Evolutionary conservation across 164 flowering plant genomes (phyloP).

Genomic region (Taxillus chinensis): DNA sequence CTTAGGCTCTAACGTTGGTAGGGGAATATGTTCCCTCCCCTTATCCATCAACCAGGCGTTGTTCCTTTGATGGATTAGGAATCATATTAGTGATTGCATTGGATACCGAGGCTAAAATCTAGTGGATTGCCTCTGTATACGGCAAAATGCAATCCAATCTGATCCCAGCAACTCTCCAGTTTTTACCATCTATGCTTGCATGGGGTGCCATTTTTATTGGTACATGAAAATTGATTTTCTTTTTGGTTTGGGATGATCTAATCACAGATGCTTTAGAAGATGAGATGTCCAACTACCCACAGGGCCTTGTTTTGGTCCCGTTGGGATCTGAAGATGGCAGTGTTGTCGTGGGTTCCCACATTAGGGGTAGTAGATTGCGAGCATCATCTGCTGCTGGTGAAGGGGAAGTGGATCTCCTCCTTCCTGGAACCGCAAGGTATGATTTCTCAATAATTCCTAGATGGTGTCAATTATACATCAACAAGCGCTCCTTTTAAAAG

Average conservation of each 20-base stretch:
- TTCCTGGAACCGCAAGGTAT: slow-evolving; percentile 97
- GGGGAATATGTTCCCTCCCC: too few species aligned
- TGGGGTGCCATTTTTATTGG: not conserved
- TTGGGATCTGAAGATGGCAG: slow-evolving; percentile 58
- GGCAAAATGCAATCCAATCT: too few species aligned
- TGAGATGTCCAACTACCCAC: slow-evolving; percentile 67
- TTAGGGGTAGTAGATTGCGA: slow-evolving; percentile 81
- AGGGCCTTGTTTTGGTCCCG: slow-evolving; percentile 89
- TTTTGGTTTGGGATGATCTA: slow-evolving; percentile 8
- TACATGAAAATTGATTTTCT: slow-evolving; percentile 3
- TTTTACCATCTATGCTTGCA: too few species aligned
- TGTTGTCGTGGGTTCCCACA: slow-evolving; percentile 85
- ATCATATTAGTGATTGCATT: too few species aligned
- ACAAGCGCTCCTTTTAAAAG: not conserved
- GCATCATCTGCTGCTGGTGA: slow-evolving; percentile 72
- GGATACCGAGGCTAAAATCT: too few species aligned
- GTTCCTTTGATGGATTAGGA: too few species aligned
- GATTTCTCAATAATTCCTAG: not conserved
- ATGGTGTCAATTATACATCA: not conserved
- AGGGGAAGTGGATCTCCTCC: slow-evolving; percentile 95
- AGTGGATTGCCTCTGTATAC: too few species aligned
- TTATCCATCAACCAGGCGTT: too few species aligned
- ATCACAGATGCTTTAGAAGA: slow-evolving; percentile 60
- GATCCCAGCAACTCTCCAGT: too few species aligned
- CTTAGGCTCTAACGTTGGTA: too few species aligned